Conservation (phyloP, 2,329 filamentous ascomycete species). For the Cercospora zeae-maydis region DNA sequence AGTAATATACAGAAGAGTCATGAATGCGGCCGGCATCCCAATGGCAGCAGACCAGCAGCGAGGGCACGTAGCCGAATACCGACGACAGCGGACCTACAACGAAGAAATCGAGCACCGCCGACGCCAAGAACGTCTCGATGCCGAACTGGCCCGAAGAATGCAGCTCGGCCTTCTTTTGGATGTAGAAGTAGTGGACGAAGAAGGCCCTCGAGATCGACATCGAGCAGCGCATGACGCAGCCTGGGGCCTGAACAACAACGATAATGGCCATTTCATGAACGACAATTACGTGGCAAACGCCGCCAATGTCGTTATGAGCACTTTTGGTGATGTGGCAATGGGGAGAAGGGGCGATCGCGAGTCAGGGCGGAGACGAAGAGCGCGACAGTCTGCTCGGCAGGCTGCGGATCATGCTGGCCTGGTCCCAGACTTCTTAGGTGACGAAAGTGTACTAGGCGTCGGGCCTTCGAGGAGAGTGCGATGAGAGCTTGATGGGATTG, state of each 20-base stretch:
- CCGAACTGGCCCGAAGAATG: conserved; percentile 51
- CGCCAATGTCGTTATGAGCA: conserved; percentile 34
- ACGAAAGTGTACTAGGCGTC: conserved; percentile 35
- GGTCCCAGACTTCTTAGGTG: conserved; percentile 35
- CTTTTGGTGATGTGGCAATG: conserved; percentile 33
- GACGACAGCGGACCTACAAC: conserved; percentile 31
- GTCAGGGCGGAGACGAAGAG: conserved; percentile 29
- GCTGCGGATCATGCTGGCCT: conserved; percentile 27
- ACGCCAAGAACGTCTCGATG: conserved; percentile 47
- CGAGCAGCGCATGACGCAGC: conserved; percentile 34
- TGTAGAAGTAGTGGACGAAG: conserved; percentile 30
- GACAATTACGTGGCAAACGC: conserved; percentile 51
- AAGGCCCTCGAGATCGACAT: conserved; percentile 29
- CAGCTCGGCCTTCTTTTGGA: conserved; percentile 44
- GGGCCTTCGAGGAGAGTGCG: conserved; percentile 3
- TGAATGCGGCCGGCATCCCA: conserved; percentile 22
- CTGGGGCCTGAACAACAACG: conserved; percentile 47
- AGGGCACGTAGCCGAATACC: conserved; percentile 1
- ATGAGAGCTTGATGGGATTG: background rate
- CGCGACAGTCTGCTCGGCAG: conserved; percentile 15
- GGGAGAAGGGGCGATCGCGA: conserved; percentile 33
- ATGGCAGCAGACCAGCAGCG: conserved; percentile 4
- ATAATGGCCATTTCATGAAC: conserved; percentile 58
- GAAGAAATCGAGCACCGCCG: conserved; percentile 41
- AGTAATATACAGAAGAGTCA: conserved; percentile 37